A percentile compares a stretch with the other conserved stretches of the same genome.
These are phyloP conservation scores for Pseudovirgaria hyperparasitica DNA, from an alignment of 2,329 filamentous ascomycete genomes.

Conservation along the genomic window DNA sequence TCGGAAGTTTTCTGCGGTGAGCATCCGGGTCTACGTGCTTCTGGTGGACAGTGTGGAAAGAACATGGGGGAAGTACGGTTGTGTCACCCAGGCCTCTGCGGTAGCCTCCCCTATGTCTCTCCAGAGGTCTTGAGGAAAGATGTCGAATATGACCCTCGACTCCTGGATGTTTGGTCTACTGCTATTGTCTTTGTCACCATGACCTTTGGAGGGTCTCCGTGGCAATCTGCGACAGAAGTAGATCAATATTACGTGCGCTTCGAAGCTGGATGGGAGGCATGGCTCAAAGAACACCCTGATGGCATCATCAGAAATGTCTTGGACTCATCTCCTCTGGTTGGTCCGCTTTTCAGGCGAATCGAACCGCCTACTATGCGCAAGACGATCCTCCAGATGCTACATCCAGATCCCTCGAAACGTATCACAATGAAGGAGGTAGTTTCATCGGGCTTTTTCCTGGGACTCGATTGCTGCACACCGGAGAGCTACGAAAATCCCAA, in stretches of 20 bases:
- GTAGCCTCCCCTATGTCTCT: conserved; percentile 75
- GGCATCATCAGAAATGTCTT: conserved; percentile 39
- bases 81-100: conserved; percentile 70
- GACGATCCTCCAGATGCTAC: conserved; percentile 67
- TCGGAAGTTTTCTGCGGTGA: conserved; percentile 75
- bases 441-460: conserved; percentile 58
- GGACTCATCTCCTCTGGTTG: conserved; percentile 50
- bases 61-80: conserved; percentile 59
- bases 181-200: conserved; percentile 74
- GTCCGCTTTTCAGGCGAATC: conserved; percentile 54
- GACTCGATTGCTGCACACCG: conserved; percentile 65
- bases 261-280: conserved; percentile 55
- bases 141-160: conserved; percentile 57
- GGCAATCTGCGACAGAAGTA: conserved; percentile 51
- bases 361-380: conserved; percentile 53
- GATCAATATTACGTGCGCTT: conserved; percentile 51
- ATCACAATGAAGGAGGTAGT: conserved; percentile 57
- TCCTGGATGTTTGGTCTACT: conserved; percentile 75
- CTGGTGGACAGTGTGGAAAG: conserved; percentile 60
- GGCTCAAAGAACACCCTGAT: conserved; percentile 44
- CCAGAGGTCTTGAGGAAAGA: conserved; percentile 68
- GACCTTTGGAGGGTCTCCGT: conserved; percentile 58
- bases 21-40: conserved; percentile 64
- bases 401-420: conserved; percentile 61
- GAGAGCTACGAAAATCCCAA: conserved; percentile 55